Evolutionary conservation across 2,329 filamentous ascomycete genomes (phyloP).

Genomic region (Didymella arachidicola): DNA sequence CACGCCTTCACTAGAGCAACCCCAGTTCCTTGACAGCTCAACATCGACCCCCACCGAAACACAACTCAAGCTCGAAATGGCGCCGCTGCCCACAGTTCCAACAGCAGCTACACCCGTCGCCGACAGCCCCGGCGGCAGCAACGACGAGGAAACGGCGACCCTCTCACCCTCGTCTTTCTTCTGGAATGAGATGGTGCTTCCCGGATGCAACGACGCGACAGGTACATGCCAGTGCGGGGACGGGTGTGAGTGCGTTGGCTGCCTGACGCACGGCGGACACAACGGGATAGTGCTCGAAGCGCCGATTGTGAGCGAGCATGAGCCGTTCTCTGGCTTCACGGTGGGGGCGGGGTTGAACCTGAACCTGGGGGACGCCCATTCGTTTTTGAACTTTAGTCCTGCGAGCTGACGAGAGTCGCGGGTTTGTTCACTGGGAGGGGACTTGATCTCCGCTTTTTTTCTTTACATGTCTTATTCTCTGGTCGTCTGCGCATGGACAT

Average conservation of each 20-base stretch:
- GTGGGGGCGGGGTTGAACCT: constrained; percentile 17
- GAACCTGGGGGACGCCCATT: constrained; percentile 21
- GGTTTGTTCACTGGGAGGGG: not conserved
- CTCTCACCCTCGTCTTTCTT: constrained; percentile 51
- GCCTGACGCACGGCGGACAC: constrained; percentile 61
- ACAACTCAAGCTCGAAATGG: constrained; percentile 15
- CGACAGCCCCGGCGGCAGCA: constrained; percentile 42
- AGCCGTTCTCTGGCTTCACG: constrained; percentile 27
- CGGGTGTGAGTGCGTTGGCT: constrained; percentile 62
- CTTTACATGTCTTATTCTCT: constrained; percentile 6
- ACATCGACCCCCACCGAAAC: constrained; percentile 20
- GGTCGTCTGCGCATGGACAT: not conserved
- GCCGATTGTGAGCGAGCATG: constrained; percentile 24
- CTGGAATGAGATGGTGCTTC: constrained; percentile 48
- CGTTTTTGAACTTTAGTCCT: constrained; percentile 24
- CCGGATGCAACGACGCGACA: constrained; percentile 57
- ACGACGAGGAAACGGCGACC: constrained; percentile 44
- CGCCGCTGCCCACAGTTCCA: constrained; percentile 27
- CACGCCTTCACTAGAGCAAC: constrained; percentile 20
- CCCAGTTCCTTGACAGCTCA: constrained; percentile 28
- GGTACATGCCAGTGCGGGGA: constrained; percentile 62
- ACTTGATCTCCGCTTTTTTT: not conserved
- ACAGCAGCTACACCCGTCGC: constrained; percentile 24
- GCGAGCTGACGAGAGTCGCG: not conserved
- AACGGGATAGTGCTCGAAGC: constrained; percentile 52